Evolutionary conservation across 192 early-diverging fungal genomes (phyloP).

Genomic region (Coemansia sp.): DNA sequence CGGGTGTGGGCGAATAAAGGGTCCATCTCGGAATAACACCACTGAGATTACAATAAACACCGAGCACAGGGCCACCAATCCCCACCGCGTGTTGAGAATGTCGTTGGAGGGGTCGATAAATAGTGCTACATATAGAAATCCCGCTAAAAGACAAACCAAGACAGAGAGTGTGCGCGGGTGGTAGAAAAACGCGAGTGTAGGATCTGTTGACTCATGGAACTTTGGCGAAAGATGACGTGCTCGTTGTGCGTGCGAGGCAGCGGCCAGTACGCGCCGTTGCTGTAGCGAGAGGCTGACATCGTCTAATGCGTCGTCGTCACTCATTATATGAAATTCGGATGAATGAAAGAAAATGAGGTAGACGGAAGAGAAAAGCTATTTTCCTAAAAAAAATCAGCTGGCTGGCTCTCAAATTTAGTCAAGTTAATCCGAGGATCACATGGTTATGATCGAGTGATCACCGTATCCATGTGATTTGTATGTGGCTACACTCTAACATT

Average conservation of each 20-base stretch:
- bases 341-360: background rate
- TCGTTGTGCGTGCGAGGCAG: slow-evolving; percentile 4
- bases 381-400: background rate
- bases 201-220: slow-evolving; percentile 53
- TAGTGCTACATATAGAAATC: slow-evolving; percentile 54
- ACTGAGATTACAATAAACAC: slow-evolving; percentile 82
- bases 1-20: slow-evolving; percentile 91
- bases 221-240: slow-evolving; percentile 29
- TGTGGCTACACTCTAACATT: too few relatives aligned
- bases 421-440: slow-evolving; percentile 11
- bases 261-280: slow-evolving; percentile 28
- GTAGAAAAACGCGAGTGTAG: slow-evolving; percentile 53
- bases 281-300: slow-evolving; percentile 12
- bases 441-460: slow-evolving; percentile 7
- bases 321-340: background rate
- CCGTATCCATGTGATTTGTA: background rate
- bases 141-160: slow-evolving; percentile 39
- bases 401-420: background rate
- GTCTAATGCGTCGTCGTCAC: slow-evolving; percentile 4
- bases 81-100: slow-evolving; percentile 55
- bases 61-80: slow-evolving; percentile 47
- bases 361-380: background rate
- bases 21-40: slow-evolving; percentile 90
- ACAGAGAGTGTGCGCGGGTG: slow-evolving; percentile 52
- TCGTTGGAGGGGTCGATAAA: slow-evolving; percentile 48